Base-by-base conservation (phyloP, 345 rosid genomes). In the Rhizophora mangle region DNA sequence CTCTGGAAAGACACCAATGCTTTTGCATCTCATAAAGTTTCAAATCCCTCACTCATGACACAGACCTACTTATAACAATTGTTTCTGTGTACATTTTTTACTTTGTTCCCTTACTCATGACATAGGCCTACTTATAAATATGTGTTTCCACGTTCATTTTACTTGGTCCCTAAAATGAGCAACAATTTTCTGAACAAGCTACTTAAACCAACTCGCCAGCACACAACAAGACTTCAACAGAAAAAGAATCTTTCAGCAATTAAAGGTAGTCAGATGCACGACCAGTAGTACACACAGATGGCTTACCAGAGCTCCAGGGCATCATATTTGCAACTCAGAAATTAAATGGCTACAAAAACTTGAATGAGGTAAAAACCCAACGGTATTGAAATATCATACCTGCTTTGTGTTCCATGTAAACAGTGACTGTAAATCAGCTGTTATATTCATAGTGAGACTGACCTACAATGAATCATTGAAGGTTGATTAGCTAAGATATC, bases 391-490 rank as follows among this genome's bases (percentile, higher is more conserved):
- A 69, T 26, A 61, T 64, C 63, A 59, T 74, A 96, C 99, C 97
- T 92, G 98, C 76, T 96, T 92, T 5, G 99, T 92, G 85, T 96
- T 96, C 99, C 99, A 92, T 54, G 97, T 90, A 78, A 90, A 96
- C 43, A 92, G 68, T 43, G 99, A 86, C 78, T 87, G 91, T 63
- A 96, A 76, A 68, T 96, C 92, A 21, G 97, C 97, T 30, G 93
- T 55, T 78, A 96, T 85, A 74, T 96, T 94, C 86, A 96, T 61
- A 15, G 89, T 88, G 77, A 96, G 69, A 85, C 96, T 90, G 70
- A 96, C 96, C 99, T 95, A 68, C 73, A 86, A 56, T 21, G 26
- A 63, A 60, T 13, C 20, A 65, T 3, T 56, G 31, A 18, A 73
- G 63, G 47, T 60, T 36, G 10, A 54, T 66, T 46, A 60, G 64